These are phyloP conservation scores for Ananas comosus DNA, from an alignment of 176 grass and related monocot genomes.

Conservation along the genomic window DNA sequence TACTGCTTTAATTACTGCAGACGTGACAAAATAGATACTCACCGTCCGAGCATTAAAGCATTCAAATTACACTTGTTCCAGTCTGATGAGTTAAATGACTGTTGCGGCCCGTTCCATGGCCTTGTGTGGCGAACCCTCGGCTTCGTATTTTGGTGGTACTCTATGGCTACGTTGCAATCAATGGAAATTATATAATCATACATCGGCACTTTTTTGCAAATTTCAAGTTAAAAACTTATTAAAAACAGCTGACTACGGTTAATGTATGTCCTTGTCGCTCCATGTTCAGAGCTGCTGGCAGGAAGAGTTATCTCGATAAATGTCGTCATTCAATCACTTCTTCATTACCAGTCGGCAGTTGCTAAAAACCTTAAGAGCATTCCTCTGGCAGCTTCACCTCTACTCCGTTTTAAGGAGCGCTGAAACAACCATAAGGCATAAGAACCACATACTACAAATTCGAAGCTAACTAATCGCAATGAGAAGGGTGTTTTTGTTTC, in stretches of 20 bases:
- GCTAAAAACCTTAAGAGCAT: constrained; percentile 44
- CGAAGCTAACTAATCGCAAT: background rate
- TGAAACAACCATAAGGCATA: constrained; percentile 3
- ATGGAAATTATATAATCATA: background rate
- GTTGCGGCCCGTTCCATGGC: constrained; percentile 17
- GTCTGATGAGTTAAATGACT: constrained; percentile 3
- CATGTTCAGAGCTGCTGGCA: constrained; percentile 41
- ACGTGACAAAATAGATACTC: no score
- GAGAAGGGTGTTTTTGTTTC: no score
- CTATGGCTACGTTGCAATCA: constrained; percentile 3
- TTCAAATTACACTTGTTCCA: background rate
- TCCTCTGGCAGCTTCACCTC: constrained; percentile 47
- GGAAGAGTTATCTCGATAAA: constrained; percentile 35
- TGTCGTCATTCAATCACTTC: constrained; percentile 13
- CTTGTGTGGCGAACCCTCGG: constrained; percentile 15
- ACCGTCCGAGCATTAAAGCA: constrained; percentile 4
- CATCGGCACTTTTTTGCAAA: no score
- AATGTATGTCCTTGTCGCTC: constrained; percentile 37
- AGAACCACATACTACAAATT: background rate
- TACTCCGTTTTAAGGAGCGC: constrained; percentile 47
- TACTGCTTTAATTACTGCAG: no score
- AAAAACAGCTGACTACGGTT: constrained; percentile 18
- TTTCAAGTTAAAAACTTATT: background rate
- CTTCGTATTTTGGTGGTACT: constrained; percentile 13
- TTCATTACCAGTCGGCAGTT: constrained; percentile 45